phyloP scores from a whole-genome alignment of 345 rosid species.

The Hypericum perforatum region DNA sequence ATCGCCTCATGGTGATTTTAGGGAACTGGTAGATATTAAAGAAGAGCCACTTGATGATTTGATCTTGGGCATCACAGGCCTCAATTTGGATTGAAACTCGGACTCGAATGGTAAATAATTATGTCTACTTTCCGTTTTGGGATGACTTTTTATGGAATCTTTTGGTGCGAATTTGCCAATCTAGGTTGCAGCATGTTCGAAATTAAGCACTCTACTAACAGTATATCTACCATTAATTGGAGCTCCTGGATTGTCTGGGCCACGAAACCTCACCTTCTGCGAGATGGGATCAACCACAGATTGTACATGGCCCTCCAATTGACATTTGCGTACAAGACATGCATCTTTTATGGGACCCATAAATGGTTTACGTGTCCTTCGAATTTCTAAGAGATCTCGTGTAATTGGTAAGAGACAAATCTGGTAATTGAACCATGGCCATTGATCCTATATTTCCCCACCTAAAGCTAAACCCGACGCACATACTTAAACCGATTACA shows the following conservation, averaged over 20 bases:
- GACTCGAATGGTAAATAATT: background rate
- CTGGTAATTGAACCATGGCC: constrained; percentile 18
- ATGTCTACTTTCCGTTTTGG: too few relatives aligned
- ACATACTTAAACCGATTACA: constrained; percentile 2
- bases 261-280: too few relatives aligned
- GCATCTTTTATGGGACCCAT: constrained; percentile 1
- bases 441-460: constrained; percentile 1
- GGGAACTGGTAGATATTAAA: constrained; percentile 16
- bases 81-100: constrained; percentile 29
- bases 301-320: background rate
- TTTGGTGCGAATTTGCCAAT: too few relatives aligned
- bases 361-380: background rate
- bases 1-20: constrained; percentile 19
- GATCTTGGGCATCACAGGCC: constrained; percentile 40
- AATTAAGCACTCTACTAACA: too few relatives aligned
- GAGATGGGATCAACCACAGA: background rate
- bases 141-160: too few relatives aligned
- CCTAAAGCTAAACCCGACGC: constrained; percentile 2
- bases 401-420: constrained; percentile 12
- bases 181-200: too few relatives aligned
- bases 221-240: too few relatives aligned
- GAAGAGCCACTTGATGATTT: constrained; percentile 33
- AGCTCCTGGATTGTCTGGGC: too few relatives aligned
- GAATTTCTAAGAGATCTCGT: constrained; percentile 1
- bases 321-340: constrained; percentile 1